phyloP scores from a whole-genome alignment of 2,329 filamentous ascomycete species.

The Nemania diffusa region DNA sequence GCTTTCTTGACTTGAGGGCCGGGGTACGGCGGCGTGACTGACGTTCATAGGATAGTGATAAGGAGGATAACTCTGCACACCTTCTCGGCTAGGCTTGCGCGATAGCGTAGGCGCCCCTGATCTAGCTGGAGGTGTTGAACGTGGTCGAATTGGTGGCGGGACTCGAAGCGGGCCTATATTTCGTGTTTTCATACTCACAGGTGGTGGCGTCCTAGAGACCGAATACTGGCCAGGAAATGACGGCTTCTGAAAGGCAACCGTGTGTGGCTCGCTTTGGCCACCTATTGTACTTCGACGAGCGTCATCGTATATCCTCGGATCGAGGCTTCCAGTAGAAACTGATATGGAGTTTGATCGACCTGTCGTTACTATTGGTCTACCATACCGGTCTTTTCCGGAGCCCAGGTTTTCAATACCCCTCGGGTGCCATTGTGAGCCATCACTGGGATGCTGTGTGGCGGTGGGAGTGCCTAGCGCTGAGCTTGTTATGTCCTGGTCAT shows the following conservation, averaged over 20 bases:
- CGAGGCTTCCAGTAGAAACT: not conserved
- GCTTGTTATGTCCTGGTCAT: not conserved
- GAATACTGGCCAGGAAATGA: conserved; percentile 34
- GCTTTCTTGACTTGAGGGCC: conserved; percentile 38
- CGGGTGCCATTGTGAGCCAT: not conserved
- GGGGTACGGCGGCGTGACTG: conserved; percentile 22
- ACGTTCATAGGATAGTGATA: conserved; percentile 28
- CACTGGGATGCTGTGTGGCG: not conserved
- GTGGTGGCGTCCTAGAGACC: conserved; percentile 52
- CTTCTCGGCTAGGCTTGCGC: conserved; percentile 49
- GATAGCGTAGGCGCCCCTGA: conserved; percentile 39
- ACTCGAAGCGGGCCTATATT: conserved; percentile 50
- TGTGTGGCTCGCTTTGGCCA: conserved; percentile 33
- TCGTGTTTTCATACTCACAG: conserved; percentile 57
- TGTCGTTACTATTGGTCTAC: not conserved
- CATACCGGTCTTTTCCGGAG: not conserved
- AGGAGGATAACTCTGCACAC: conserved; percentile 37
- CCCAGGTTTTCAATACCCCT: not conserved
- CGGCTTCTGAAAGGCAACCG: conserved; percentile 30
- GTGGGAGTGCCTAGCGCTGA: not conserved
- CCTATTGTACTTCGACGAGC: conserved; percentile 14
- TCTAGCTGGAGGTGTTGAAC: conserved; percentile 49
- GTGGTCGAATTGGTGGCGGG: conserved; percentile 51
- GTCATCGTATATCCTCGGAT: conserved; percentile 1
- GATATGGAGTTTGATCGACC: conserved; percentile 32